Evolutionary conservation across 2,329 filamentous ascomycete genomes (phyloP), one percentile per base, ranked within the genome.

Genomic region (Lachnellula subtilissima): DNA sequence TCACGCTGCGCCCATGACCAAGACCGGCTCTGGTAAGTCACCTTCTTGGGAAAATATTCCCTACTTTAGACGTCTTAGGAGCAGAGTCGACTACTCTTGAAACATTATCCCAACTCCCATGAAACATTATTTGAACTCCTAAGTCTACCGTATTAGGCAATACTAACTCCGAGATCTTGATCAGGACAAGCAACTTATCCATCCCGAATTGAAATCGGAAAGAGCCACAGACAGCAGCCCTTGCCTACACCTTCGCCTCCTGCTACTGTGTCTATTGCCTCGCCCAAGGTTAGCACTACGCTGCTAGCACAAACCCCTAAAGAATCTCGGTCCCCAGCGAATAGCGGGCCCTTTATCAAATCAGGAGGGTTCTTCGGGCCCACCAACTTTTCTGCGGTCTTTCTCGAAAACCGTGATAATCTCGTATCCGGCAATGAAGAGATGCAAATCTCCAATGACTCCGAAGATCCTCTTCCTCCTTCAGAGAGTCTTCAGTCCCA

Each of bases 341-440:
- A 48, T 17, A 15, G 43, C 40, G 17, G 47, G 11, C 47, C 52
- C 3, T 28, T 40, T 5, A 54, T 45, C 17, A 57, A 57, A 48
- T 54, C 53, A 53, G 65, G 60, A n/a, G 61, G 61, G 8, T 64
- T 64, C 52, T 65, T 64, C 42, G 64, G 64, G 11, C 65, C 66
- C n/a, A 69, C 66, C 9, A 66, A 61, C 51, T 69, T 67, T 60
- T 68, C 66, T 1, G 67, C 67, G 8, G 65, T 69, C 9, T 69
- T 67, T 51, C 50, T 61, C 11, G 67, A 69, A 47, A 68, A 68
- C 28, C 52, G 57, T 28, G 60, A 64, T 15, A 62, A 66, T 48
- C 57, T 68, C 15, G 55, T 37, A 11, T 25, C 48, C 12, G 61
- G 60, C 5, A 63, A 62, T 39, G 51, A 55, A 14, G 61, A 65